These are phyloP conservation scores for Diplogelasinospora grovesii DNA, from an alignment of 495 filamentous ascomycete species.

Conservation along the genomic window DNA sequence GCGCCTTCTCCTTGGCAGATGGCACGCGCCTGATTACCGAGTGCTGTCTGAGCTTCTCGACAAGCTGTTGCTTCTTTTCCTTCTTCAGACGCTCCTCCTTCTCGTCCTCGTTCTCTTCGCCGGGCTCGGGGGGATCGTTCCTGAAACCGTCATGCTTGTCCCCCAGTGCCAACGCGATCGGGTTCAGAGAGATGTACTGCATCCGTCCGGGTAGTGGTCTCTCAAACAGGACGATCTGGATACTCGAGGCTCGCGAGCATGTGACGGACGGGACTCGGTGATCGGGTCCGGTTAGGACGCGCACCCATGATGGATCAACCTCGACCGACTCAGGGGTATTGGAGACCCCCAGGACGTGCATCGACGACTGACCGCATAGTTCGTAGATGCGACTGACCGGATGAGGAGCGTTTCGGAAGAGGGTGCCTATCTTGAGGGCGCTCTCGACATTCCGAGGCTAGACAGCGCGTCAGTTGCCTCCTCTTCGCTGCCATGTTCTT, in stretches of 20 bases:
- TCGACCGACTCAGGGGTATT: slow-evolving; percentile 50
- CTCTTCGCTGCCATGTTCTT: neutral
- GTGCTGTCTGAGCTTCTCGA: slow-evolving; percentile 88
- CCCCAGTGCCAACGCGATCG: slow-evolving; percentile 79
- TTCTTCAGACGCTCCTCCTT: slow-evolving; percentile 49
- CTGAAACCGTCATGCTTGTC: slow-evolving; percentile 54
- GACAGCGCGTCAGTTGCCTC: slow-evolving; percentile 10
- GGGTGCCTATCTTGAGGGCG: slow-evolving; percentile 74
- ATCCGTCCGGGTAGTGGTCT: slow-evolving; percentile 79
- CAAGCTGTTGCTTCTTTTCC: slow-evolving; percentile 51
- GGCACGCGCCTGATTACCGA: slow-evolving; percentile 68
- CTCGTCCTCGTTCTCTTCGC: slow-evolving; percentile 59
- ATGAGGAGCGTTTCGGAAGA: slow-evolving; percentile 78
- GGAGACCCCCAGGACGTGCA: slow-evolving; percentile 78
- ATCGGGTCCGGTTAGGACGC: slow-evolving; percentile 52
- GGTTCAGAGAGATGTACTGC: slow-evolving; percentile 91
- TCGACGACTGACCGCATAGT: slow-evolving; percentile 71
- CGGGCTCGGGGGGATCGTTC: slow-evolving; percentile 33
- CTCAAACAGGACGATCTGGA: slow-evolving; percentile 87
- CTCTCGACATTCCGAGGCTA: slow-evolving; percentile 70
- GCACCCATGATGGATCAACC: slow-evolving; percentile 65
- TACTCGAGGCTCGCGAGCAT: slow-evolving; percentile 58
- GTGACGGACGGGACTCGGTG: slow-evolving; percentile 61
- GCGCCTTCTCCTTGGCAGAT: slow-evolving; percentile 73
- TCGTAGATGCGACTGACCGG: slow-evolving; percentile 73